Conservation (phyloP, 371 early-diverging fungal genomes). For the Haplosporangium sp. region DNA sequence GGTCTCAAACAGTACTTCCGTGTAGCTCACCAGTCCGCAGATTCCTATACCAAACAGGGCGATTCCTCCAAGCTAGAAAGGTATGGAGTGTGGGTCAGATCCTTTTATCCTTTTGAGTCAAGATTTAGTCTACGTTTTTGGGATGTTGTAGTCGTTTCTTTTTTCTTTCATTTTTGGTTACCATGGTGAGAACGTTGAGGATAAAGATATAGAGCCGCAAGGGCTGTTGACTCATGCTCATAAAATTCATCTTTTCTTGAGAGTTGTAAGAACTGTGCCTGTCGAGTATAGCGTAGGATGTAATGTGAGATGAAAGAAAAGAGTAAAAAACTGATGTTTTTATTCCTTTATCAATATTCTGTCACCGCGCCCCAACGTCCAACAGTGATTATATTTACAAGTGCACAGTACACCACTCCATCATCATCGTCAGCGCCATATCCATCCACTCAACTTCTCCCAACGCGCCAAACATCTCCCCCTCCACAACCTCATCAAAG, state of each 20-base stretch:
- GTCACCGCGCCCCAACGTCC: not conserved
- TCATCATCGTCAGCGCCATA: not conserved
- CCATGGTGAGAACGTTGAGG: constrained; percentile 25
- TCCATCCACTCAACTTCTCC: not conserved
- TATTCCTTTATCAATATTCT: not conserved
- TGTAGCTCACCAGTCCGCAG: constrained; percentile 6
- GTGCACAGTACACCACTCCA: not conserved
- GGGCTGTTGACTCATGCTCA: constrained; percentile 16
- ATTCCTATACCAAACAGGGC: constrained; percentile 25
- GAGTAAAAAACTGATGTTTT: not conserved
- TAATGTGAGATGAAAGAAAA: not conserved
- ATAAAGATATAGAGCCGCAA: constrained; percentile 24
- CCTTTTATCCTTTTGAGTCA: not conserved
- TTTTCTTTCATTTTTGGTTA: not conserved
- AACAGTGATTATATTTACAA: not conserved
- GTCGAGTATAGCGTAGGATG: not conserved
- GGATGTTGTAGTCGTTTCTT: too few species aligned
- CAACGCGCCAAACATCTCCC: not conserved
- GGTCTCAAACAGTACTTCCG: constrained; percentile 12
- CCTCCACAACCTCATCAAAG: not conserved
- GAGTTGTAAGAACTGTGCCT: not conserved
- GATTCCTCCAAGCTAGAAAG: constrained; percentile 18
- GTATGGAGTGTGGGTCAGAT: not conserved
- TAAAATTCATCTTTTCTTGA: constrained; percentile 9
- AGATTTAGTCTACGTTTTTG: not conserved